These are phyloP conservation scores for Stentor roeselii DNA, from an alignment of 73 alveolate species.

Conservation along the genomic window DNA sequence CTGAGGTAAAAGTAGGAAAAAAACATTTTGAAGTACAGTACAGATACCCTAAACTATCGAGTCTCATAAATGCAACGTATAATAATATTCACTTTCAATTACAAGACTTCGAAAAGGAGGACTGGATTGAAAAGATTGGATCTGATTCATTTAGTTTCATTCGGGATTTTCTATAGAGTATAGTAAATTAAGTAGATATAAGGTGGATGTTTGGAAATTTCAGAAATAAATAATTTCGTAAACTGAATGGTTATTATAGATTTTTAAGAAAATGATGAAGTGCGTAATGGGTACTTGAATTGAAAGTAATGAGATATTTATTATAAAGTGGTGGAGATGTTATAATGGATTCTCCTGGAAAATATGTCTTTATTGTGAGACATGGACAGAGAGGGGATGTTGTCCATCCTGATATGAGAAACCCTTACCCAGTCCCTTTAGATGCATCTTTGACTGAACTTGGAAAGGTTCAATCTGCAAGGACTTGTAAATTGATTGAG, in stretches of 20 bases:
- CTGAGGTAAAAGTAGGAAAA: not conserved
- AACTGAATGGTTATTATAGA: no score
- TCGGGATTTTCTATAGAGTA: not conserved
- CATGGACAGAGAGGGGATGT: conserved; percentile 9
- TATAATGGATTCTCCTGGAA: not conserved
- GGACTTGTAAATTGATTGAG: not conserved
- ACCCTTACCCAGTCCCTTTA: not conserved
- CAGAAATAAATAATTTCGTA: no score
- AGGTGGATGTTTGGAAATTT: no score
- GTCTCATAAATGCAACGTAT: not conserved
- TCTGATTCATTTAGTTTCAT: not conserved
- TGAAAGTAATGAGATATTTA: no score
- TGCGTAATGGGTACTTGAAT: no score
- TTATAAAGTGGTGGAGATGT: no score
- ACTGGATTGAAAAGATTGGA: not conserved
- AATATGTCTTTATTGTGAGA: not conserved
- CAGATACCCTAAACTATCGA: not conserved
- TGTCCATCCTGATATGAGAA: not conserved
- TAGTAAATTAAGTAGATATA: no score
- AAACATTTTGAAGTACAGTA: not conserved
- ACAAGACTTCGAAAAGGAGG: not conserved
- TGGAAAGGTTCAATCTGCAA: not conserved
- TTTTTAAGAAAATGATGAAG: no score
- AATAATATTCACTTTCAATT: not conserved
- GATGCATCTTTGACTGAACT: conserved; percentile 20